A percentile compares a stretch with the other conserved stretches of the same genome.
phyloP scores from a whole-genome alignment of 1,284 basidiomycete species.

The Irpex sp. region DNA sequence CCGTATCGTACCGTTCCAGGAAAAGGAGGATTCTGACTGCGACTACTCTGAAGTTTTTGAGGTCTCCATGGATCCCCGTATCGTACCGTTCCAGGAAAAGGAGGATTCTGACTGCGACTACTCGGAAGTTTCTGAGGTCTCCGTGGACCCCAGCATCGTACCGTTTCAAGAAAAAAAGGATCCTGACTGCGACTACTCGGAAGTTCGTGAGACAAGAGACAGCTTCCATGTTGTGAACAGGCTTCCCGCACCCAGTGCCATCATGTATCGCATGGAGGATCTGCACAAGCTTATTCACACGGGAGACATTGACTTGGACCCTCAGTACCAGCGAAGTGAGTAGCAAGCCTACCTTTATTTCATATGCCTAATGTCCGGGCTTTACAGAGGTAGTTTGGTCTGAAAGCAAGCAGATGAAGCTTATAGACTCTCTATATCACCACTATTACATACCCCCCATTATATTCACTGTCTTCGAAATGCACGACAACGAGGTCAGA shows the following conservation, averaged over 20 bases:
- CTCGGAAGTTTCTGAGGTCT: no score
- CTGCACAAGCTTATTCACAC: constrained; percentile 71
- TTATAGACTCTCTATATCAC: constrained; percentile 83
- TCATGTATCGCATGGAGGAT: constrained; percentile 50
- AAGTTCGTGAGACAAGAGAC: no score
- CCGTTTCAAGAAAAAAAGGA: no score
- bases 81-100: no score
- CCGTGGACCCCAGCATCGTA: no score
- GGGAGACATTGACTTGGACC: constrained; percentile 71
- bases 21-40: no score
- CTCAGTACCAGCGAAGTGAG: constrained; percentile 72
- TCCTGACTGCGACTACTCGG: no score
- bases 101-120: no score
- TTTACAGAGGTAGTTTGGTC: constrained; percentile 77
- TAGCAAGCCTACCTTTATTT: no score
- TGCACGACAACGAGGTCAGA: constrained; percentile 61
- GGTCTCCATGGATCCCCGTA: no score
- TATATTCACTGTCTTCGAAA: constrained; percentile 67
- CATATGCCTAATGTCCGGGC: neutral
- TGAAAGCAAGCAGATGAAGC: constrained; percentile 69
- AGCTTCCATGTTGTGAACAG: constrained; percentile 56
- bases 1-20: no score
- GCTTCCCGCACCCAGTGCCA: constrained; percentile 45
- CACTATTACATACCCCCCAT: constrained; percentile 81
- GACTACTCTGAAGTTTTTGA: no score